phyloP scores from a whole-genome alignment of 164 flowering plant species.

The Stephania japonica region DNA sequence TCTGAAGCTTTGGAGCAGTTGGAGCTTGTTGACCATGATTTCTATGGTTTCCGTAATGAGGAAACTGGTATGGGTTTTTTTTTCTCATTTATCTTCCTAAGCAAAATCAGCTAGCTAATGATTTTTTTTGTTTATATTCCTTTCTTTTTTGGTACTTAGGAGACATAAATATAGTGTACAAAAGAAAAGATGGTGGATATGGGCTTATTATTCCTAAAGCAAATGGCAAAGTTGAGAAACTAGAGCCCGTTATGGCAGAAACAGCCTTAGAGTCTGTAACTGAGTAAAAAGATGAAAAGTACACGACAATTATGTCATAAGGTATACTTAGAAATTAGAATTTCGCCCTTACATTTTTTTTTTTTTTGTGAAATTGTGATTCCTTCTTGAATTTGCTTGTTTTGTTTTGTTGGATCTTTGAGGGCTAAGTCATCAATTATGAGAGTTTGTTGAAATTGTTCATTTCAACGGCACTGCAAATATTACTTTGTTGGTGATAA shows the following conservation, averaged over 20 bases:
- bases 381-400: not conserved
- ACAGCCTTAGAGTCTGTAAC: slow-evolving; percentile 23
- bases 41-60: slow-evolving; percentile 85
- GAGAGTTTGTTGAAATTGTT: too few species aligned
- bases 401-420: not conserved
- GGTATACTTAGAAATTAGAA: too few species aligned
- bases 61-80: slow-evolving; percentile 62
- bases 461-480: too few species aligned
- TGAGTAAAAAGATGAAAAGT: slow-evolving; percentile 5
- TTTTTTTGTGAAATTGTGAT: not conserved
- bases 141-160: slow-evolving; percentile 36
- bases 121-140: not conserved
- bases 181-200: slow-evolving; percentile 82
- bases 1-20: slow-evolving; percentile 81
- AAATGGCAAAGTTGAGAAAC: slow-evolving; percentile 44
- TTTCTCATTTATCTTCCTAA: not conserved
- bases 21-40: slow-evolving; percentile 83
- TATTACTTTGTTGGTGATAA: too few species aligned
- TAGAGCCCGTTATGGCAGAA: slow-evolving; percentile 38
- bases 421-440: too few species aligned
- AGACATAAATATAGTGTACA: slow-evolving; percentile 81
- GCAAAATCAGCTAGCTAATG: not conserved
- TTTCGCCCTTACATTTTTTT: too few species aligned
- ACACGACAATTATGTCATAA: not conserved
- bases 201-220: slow-evolving; percentile 88